These are phyloP conservation scores for Guyanaporus albipodus DNA, from an alignment of 768 basidiomycete genomes.

Conservation along the genomic window DNA sequence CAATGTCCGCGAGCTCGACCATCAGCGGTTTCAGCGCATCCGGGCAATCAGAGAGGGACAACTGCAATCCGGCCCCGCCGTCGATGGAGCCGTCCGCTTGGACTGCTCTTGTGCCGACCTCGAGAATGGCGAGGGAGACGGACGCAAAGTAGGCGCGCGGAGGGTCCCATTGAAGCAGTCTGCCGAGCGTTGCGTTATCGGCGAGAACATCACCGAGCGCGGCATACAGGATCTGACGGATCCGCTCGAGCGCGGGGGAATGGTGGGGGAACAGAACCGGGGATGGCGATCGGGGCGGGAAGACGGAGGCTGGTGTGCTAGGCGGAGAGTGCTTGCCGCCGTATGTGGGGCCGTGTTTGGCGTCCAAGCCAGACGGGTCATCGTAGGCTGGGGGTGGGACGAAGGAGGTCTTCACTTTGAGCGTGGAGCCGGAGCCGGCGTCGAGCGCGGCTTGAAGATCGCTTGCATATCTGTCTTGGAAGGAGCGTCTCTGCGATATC, in stretches of 20 bases:
- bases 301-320: slow-evolving; percentile 28
- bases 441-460: slow-evolving; percentile 82
- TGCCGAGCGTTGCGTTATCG: slow-evolving; percentile 48
- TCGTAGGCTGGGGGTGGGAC: slow-evolving; percentile 70
- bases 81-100: slow-evolving; percentile 47
- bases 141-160: slow-evolving; percentile 76
- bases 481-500: slow-evolving; percentile 77
- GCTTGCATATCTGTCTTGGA: slow-evolving; percentile 72
- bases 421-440: slow-evolving; percentile 40
- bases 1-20: slow-evolving; percentile 55
- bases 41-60: slow-evolving; percentile 63
- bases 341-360: slow-evolving; percentile 9
- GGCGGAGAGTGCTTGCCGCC: slow-evolving; percentile 5
- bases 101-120: slow-evolving; percentile 53
- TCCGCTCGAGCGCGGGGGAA: slow-evolving; percentile 62
- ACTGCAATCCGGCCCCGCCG: slow-evolving; percentile 45
- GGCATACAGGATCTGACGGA: slow-evolving; percentile 85
- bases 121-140: slow-evolving; percentile 69
- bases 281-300: slow-evolving; percentile 39
- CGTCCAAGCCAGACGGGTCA: slow-evolving; percentile 19
- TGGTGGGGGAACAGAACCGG: slow-evolving; percentile 42
- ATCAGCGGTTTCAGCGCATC: slow-evolving; percentile 64
- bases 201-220: slow-evolving; percentile 69
- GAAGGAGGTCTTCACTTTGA: slow-evolving; percentile 53
- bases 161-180: slow-evolving; percentile 57